Percentiles rank a stretch among this genome's conserved stretches.
Conservation (phyloP, 129 eudicot genomes). For the Pulicaria dysenterica region DNA sequence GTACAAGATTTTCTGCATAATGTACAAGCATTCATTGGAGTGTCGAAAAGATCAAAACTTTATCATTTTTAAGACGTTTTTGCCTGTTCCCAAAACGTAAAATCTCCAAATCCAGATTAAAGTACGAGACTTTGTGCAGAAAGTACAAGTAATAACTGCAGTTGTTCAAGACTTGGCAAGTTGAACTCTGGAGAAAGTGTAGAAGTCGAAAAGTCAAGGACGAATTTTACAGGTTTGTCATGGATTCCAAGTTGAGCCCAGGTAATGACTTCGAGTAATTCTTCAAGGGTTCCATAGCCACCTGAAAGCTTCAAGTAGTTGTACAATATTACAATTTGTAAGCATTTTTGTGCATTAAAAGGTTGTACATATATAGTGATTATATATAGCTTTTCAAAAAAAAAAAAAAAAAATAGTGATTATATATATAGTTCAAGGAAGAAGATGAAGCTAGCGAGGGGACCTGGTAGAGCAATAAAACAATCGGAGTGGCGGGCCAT, state of each 20-base stretch:
- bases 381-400: no score
- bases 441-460: background rate
- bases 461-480: slow-evolving; percentile 84
- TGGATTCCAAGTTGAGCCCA: slow-evolving; percentile 95
- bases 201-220: background rate
- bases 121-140: slow-evolving; percentile 5
- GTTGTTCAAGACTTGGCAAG: background rate
- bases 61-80: background rate
- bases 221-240: slow-evolving; percentile 66
- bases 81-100: background rate
- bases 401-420: no score
- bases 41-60: slow-evolving; percentile 10
- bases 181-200: background rate
- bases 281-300: slow-evolving; percentile 85
- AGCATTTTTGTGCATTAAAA: slow-evolving; percentile 21
- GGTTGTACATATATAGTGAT: slow-evolving; percentile 28
- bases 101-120: background rate
- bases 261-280: slow-evolving; percentile 69
- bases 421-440: no score
- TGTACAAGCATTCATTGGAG: slow-evolving; percentile 22
- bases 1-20: background rate
- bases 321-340: slow-evolving; percentile 8
- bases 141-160: slow-evolving; percentile 8
- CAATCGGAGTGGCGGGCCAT: slow-evolving; percentile 92
- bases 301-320: slow-evolving; percentile 39